Conservation (phyloP, 2,329 filamentous ascomycete genomes). For the Beauveria pseudobassiana region DNA sequence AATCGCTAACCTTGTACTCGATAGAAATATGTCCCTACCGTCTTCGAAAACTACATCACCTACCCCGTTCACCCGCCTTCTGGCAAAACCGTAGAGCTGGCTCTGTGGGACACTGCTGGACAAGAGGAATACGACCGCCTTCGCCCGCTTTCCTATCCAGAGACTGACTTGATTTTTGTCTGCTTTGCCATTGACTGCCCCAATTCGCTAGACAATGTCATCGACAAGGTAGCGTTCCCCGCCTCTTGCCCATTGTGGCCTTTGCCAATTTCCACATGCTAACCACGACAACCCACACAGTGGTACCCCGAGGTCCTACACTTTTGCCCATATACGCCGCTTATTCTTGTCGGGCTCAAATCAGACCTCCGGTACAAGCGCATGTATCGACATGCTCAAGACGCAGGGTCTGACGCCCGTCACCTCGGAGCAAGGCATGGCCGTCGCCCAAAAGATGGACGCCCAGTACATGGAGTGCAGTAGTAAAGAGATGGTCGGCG, state of each 20-base stretch:
- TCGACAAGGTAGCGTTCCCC: slow-evolving; percentile 78
- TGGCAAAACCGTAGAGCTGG: slow-evolving; percentile 92
- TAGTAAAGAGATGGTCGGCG: slow-evolving; percentile 92
- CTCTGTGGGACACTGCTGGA: slow-evolving; percentile 95
- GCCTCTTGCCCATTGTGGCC: too few relatives aligned
- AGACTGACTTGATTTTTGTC: slow-evolving; percentile 95
- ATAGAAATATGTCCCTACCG: slow-evolving; percentile 98
- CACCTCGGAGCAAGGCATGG: slow-evolving; percentile 79
- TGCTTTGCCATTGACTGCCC: slow-evolving; percentile 99
- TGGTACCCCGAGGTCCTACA: slow-evolving; percentile 99
- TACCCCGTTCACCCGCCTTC: slow-evolving; percentile 82
- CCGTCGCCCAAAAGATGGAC: slow-evolving; percentile 87
- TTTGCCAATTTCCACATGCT: neutral
- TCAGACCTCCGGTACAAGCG: slow-evolving; percentile 93
- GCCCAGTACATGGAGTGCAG: slow-evolving; percentile 97
- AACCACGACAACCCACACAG: slow-evolving; percentile 36
- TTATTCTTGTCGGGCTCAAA: slow-evolving; percentile 93
- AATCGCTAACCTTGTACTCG: neutral
- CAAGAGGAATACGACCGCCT: slow-evolving; percentile 98
- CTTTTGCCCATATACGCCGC: slow-evolving; percentile 94
- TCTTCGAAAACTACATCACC: slow-evolving; percentile 99
- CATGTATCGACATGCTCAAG: slow-evolving; percentile 95
- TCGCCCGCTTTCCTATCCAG: slow-evolving; percentile 91
- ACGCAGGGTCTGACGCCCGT: slow-evolving; percentile 95
- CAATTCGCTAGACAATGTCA: slow-evolving; percentile 94